Evolutionary conservation across 768 basidiomycete genomes (phyloP).

Genomic region (Mycena latifolia): DNA sequence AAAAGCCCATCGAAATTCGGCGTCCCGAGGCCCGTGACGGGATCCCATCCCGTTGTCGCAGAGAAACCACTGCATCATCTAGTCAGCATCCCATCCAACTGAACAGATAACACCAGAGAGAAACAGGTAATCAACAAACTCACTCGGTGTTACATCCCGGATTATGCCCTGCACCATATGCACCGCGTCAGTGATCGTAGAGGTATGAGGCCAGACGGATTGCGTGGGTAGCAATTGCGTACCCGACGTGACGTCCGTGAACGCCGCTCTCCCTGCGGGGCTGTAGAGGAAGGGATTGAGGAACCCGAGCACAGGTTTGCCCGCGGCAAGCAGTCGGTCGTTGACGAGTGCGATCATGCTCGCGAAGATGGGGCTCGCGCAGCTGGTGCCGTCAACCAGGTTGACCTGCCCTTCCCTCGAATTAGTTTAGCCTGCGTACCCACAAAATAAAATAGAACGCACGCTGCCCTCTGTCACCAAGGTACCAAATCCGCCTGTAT

Average conservation of each 20-base stretch:
- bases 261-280: slow-evolving; percentile 21
- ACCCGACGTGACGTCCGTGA: slow-evolving; percentile 23
- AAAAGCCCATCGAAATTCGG: slow-evolving; percentile 46
- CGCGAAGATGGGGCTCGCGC: slow-evolving; percentile 57
- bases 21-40: too few species aligned
- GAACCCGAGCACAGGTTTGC: slow-evolving; percentile 51
- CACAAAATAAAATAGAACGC: slow-evolving; percentile 1
- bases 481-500: neutral
- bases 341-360: slow-evolving; percentile 58
- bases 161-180: slow-evolving; percentile 12
- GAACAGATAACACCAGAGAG: neutral
- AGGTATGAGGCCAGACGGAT: neutral
- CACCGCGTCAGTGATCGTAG: too few species aligned
- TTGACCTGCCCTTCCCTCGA: slow-evolving; percentile 6
- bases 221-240: neutral
- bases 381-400: slow-evolving; percentile 56
- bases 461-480: slow-evolving; percentile 9
- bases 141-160: slow-evolving; percentile 26
- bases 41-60: slow-evolving; percentile 46
- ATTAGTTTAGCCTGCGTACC: too few species aligned
- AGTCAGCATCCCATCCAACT: slow-evolving; percentile 3
- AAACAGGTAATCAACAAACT: neutral
- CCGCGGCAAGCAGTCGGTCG: slow-evolving; percentile 50
- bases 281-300: slow-evolving; percentile 57
- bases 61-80: slow-evolving; percentile 39